Evolutionary conservation across 2,329 filamentous ascomycete genomes (phyloP).

Genomic region (Monascus ruber): DNA sequence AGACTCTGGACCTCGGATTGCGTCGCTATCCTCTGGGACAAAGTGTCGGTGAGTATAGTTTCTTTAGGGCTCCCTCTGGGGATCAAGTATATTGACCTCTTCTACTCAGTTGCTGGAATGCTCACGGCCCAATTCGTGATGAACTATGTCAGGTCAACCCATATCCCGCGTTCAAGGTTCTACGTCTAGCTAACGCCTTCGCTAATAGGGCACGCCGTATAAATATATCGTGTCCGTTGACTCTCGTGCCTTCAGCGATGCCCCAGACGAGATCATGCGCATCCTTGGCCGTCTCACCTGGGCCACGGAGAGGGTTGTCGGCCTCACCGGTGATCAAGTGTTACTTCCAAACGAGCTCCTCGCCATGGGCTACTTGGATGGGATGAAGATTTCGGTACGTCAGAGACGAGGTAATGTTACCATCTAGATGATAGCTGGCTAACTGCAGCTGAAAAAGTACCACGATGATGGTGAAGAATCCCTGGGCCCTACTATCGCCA

Average conservation of each 20-base stretch:
- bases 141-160: slow-evolving; percentile 33
- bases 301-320: slow-evolving; percentile 36
- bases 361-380: slow-evolving; percentile 44
- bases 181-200: not conserved
- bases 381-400: slow-evolving; percentile 41
- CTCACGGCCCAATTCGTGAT: slow-evolving; percentile 38
- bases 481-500: slow-evolving; percentile 46
- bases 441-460: slow-evolving; percentile 25
- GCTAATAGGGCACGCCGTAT: slow-evolving; percentile 43
- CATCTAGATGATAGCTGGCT: not conserved
- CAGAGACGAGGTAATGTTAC: too few relatives aligned
- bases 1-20: slow-evolving; percentile 36
- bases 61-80: not conserved
- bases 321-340: slow-evolving; percentile 9
- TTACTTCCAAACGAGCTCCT: slow-evolving; percentile 46
- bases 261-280: slow-evolving; percentile 31
- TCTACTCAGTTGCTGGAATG: slow-evolving; percentile 19
- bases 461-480: slow-evolving; percentile 49
- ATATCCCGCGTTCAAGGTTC: not conserved
- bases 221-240: slow-evolving; percentile 45
- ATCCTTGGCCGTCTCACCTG: slow-evolving; percentile 42
- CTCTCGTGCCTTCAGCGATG: slow-evolving; percentile 31
- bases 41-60: slow-evolving; percentile 20
- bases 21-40: slow-evolving; percentile 27
- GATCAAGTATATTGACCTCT: not conserved